Conservation (phyloP, 495 filamentous ascomycete genomes). For the Parachaetomium inaequale region DNA sequence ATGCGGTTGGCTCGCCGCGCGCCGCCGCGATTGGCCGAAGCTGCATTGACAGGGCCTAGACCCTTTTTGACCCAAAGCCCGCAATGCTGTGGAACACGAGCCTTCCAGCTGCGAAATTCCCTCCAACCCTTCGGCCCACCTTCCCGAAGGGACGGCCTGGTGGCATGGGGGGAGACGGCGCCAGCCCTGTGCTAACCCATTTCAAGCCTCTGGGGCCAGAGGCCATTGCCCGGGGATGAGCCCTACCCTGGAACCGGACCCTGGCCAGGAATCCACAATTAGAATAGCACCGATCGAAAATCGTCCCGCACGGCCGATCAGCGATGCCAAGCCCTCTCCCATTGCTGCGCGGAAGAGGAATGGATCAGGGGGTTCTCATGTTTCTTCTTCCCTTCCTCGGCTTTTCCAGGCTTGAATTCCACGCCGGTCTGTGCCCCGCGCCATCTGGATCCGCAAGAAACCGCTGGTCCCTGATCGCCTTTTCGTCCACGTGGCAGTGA, state of each 20-base stretch:
- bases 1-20: not conserved
- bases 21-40: not conserved
- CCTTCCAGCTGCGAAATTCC: not conserved
- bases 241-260: not conserved
- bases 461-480: too few species aligned
- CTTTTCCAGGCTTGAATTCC: too few species aligned
- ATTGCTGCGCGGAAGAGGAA: too few species aligned
- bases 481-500: too few species aligned
- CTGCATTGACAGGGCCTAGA: not conserved
- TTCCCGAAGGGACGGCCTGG: not conserved
- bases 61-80: too few species aligned
- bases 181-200: not conserved
- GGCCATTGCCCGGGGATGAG: too few species aligned
- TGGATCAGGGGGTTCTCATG: too few species aligned
- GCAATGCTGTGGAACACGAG: not conserved
- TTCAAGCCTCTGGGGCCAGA: not conserved
- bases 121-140: not conserved
- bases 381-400: too few species aligned
- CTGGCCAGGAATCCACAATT: not conserved
- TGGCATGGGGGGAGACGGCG: not conserved
- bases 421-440: too few species aligned
- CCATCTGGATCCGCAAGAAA: too few species aligned
- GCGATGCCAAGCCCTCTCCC: slow-evolving; percentile 2
- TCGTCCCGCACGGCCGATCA: not conserved
- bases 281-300: not conserved